Base-by-base conservation (phyloP, 805 yeast species). In the Lipomyces mesembrius region DNA sequence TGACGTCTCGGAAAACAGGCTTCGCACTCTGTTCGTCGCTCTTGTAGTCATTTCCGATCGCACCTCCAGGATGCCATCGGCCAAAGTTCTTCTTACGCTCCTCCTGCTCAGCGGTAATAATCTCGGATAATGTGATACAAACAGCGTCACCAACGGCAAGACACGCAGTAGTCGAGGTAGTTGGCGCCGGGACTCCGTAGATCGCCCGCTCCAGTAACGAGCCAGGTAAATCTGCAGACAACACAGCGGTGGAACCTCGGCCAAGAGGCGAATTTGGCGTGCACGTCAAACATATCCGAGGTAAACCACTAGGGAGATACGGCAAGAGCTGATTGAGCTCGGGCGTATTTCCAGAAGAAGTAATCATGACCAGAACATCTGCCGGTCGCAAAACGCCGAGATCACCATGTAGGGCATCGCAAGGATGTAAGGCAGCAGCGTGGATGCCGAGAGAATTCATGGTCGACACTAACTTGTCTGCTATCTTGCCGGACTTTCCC, bases 391-490 rank as follows among this genome's bases (percentile, higher is more conserved):
- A 78, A 51, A 88, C 78, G 1, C 97, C 97, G 72, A 92, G 82
- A 76, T 92, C 97, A 5, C 97, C 97, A 76, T 92, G 97, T 22
- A 92, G 79, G 0, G 97, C 97, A 68, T 92, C 97, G 3, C 90
- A 80, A 0, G 97, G 97, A 75, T 92, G 97, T 62, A 92, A 78
- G 0, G 84, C 72, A 0, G 86, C 84, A 0, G 96, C 82, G 61
- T 85, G 87, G 61, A 92, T 83, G 37, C 92, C 87, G 65, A 92
- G 80, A 0, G 97, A 91, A 74, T 89, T 90, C 77, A 92, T 79
- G 3, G 97, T 92, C 9, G 97, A 96, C 62, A 86, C 91, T 14
- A 88, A 79, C 77, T 92, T 92, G 64, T 84, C 81, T 14, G 92
- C 96, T 43, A 92, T 89, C 77, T 91, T 91, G 77, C 80, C 85